Percentiles rank a stretch among this genome's conserved stretches.
These are phyloP conservation scores for Aspergillus baeticus DNA, from an alignment of 495 filamentous ascomycete genomes.

Conservation along the genomic window DNA sequence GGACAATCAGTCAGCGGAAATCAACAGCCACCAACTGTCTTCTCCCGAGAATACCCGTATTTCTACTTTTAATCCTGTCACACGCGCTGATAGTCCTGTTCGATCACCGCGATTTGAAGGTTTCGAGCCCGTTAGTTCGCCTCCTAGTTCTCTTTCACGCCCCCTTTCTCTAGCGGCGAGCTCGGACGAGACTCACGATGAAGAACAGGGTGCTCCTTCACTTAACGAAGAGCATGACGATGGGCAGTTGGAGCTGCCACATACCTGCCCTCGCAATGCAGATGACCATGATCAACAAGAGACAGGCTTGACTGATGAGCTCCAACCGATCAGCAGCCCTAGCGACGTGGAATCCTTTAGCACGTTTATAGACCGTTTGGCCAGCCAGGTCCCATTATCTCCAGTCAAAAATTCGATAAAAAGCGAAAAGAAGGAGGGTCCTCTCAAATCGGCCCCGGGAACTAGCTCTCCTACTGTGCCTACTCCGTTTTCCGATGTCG, in stretches of 20 bases:
- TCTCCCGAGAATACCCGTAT: background rate
- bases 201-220: background rate
- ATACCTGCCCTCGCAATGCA: conserved; percentile 10
- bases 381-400: background rate
- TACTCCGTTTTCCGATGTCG: conserved; percentile 28
- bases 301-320: conserved; percentile 13
- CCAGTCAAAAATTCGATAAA: background rate
- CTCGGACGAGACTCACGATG: background rate
- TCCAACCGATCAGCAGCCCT: conserved; percentile 18
- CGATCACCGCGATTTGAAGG: conserved; percentile 23
- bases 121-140: conserved; percentile 12
- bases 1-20: conserved; percentile 3
- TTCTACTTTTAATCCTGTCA: background rate
- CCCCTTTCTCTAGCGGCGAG: background rate
- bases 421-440: background rate
- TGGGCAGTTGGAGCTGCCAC: background rate
- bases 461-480: conserved; percentile 16
- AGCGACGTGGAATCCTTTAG: conserved; percentile 6
- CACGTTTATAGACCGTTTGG: conserved; percentile 9
- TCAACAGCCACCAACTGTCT: background rate
- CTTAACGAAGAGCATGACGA: background rate
- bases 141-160: background rate
- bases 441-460: conserved; percentile 1
- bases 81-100: conserved; percentile 11
- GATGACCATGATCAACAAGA: background rate